A percentile compares a stretch with the other conserved stretches of the same genome.
phyloP scores from a whole-genome alignment of 371 early-diverging fungal genomes.

The Dichotomocladium elegans region DNA sequence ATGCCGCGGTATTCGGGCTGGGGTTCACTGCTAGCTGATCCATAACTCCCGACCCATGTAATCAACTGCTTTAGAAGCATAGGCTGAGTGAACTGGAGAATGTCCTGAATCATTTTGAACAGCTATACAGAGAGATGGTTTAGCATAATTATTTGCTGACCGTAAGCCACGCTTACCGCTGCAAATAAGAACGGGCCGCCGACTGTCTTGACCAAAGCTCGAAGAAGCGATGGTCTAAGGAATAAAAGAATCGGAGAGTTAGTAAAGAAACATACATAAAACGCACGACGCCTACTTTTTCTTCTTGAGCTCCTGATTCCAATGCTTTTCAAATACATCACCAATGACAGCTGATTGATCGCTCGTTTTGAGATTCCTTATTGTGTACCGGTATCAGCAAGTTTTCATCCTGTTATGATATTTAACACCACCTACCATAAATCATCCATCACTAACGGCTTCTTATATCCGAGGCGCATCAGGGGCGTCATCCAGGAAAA shows the following conservation, averaged over 20 bases:
- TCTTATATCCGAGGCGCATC: constrained; percentile 77
- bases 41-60: constrained; percentile 63
- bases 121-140: constrained; percentile 26
- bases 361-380: constrained; percentile 53
- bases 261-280: neutral
- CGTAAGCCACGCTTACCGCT: constrained; percentile 27
- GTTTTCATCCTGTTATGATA: no score
- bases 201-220: constrained; percentile 59
- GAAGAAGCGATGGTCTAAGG: constrained; percentile 65
- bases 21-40: constrained; percentile 28
- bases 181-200: constrained; percentile 71
- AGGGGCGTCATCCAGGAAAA: constrained; percentile 92
- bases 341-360: constrained; percentile 69
- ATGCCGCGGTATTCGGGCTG: constrained; percentile 63
- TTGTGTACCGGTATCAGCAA: no score
- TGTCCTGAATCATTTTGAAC: constrained; percentile 79
- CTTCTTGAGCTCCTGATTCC: constrained; percentile 64
- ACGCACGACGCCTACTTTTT: constrained; percentile 36
- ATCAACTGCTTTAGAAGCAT: constrained; percentile 72
- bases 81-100: constrained; percentile 85
- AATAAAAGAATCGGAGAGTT: neutral
- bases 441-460: constrained; percentile 77
- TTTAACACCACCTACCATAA: constrained; percentile 56
- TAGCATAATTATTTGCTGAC: neutral
- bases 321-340: constrained; percentile 60